phyloP scores from a whole-genome alignment of 768 basidiomycete genomes.

The Trametes meyenii region DNA sequence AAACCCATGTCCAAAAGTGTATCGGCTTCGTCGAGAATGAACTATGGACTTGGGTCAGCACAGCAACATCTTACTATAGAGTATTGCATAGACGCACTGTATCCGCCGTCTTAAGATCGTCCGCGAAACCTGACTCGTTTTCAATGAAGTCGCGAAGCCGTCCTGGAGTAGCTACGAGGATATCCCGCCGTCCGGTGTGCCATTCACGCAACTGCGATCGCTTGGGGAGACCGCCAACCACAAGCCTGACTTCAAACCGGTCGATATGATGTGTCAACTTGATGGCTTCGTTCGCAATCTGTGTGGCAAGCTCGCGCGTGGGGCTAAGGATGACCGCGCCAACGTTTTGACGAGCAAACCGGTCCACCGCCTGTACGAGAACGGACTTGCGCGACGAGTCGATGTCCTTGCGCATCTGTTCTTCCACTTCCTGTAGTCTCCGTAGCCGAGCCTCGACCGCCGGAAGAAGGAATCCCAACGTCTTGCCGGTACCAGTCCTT shows the following conservation, averaged over 20 bases:
- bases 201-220: constrained; percentile 68
- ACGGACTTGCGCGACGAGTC: constrained; percentile 37
- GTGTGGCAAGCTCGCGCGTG: constrained; percentile 87
- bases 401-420: constrained; percentile 45
- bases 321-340: constrained; percentile 86
- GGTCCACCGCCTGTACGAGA: constrained; percentile 35
- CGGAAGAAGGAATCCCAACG: constrained; percentile 84
- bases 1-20: constrained; percentile 92
- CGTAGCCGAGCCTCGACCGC: constrained; percentile 78
- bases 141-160: constrained; percentile 75
- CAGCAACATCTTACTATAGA: not conserved
- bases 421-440: constrained; percentile 49
- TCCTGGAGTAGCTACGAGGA: constrained; percentile 91
- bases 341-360: constrained; percentile 50
- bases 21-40: constrained; percentile 93
- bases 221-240: constrained; percentile 79
- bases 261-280: constrained; percentile 62
- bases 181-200: constrained; percentile 65
- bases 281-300: constrained; percentile 84
- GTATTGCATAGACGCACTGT: constrained; percentile 47
- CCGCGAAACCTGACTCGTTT: constrained; percentile 56
- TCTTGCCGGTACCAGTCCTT: constrained; percentile 90
- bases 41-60: constrained; percentile 41
- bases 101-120: constrained; percentile 55
- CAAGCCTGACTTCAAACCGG: constrained; percentile 68